Percentiles rank a stretch among this genome's conserved stretches.
Evolutionary conservation across 345 rosid species (phyloP).

Genomic region (Eutrema yunnanense): DNA sequence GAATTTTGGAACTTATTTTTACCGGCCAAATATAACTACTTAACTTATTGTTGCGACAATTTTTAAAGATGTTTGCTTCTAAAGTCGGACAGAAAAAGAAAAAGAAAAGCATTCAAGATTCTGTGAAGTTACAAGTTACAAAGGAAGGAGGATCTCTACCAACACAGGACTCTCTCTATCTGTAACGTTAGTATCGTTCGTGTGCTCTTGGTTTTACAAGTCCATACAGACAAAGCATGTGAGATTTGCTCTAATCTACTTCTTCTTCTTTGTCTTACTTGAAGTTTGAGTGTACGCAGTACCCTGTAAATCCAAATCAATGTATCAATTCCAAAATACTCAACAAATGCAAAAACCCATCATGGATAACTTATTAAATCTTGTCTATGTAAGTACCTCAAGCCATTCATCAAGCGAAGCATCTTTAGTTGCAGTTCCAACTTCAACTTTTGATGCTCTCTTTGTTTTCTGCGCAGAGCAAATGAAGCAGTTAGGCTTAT

Average conservation of each 20-base stretch:
- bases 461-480: conserved; percentile 53
- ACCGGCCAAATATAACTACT: too few species aligned
- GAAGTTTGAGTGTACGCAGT: conserved; percentile 54
- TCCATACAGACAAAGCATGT: background rate
- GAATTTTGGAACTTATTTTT: too few species aligned
- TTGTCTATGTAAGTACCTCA: conserved; percentile 37
- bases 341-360: background rate
- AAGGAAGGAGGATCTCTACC: conserved; percentile 12
- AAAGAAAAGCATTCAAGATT: background rate
- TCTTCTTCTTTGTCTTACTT: conserved; percentile 78
- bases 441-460: conserved; percentile 78
- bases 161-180: conserved; percentile 1
- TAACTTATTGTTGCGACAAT: too few species aligned
- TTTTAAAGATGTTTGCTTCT: background rate
- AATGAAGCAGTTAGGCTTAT: background rate
- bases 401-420: conserved; percentile 92
- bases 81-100: background rate
- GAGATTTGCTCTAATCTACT: conserved; percentile 25
- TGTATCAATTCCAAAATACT: background rate
- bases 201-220: background rate
- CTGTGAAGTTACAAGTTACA: conserved; percentile 7
- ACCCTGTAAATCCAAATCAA: conserved; percentile 38
- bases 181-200: conserved; percentile 9
- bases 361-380: background rate
- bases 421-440: conserved; percentile 67